Conservation (phyloP, 1,284 basidiomycete species). For the Cryptococcus floricola region DNA sequence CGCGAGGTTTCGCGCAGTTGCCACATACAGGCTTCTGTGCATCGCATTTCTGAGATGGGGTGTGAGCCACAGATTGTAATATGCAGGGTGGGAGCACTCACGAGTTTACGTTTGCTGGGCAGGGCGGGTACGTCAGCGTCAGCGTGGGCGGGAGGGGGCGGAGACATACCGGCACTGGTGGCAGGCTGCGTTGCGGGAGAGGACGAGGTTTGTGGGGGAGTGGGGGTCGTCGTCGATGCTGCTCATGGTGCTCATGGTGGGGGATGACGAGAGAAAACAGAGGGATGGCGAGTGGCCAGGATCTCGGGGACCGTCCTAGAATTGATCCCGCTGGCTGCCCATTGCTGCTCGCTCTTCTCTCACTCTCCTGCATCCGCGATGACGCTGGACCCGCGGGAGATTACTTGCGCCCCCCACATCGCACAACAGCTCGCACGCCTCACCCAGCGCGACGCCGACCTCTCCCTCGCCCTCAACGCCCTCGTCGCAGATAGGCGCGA, state of each 20-base stretch:
- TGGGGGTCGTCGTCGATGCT: neutral
- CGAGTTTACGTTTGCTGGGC: constrained; percentile 33
- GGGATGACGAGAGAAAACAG: neutral
- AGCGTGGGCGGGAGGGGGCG: neutral
- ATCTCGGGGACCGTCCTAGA: too few species aligned
- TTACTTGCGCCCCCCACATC: constrained; percentile 41
- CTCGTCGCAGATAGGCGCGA: constrained; percentile 67
- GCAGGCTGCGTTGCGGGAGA: constrained; percentile 42
- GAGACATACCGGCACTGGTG: constrained; percentile 38
- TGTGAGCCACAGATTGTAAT: neutral
- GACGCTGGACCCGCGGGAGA: constrained; percentile 30
- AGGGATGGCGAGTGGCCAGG: neutral
- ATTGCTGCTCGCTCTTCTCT: too few species aligned
- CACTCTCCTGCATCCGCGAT: constrained; percentile 13
- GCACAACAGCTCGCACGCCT: constrained; percentile 54
- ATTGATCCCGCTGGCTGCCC: too few species aligned
- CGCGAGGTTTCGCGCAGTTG: constrained; percentile 37
- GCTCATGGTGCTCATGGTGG: too few species aligned
- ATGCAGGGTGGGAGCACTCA: constrained; percentile 10
- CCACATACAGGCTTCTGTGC: constrained; percentile 37
- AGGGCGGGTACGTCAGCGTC: neutral
- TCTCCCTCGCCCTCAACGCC: constrained; percentile 70
- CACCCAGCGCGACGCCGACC: constrained; percentile 69
- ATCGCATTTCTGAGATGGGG: constrained; percentile 38
- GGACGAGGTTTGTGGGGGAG: constrained; percentile 10